Conservation (phyloP, 2,329 filamentous ascomycete species). For the Penicillium sp. region DNA sequence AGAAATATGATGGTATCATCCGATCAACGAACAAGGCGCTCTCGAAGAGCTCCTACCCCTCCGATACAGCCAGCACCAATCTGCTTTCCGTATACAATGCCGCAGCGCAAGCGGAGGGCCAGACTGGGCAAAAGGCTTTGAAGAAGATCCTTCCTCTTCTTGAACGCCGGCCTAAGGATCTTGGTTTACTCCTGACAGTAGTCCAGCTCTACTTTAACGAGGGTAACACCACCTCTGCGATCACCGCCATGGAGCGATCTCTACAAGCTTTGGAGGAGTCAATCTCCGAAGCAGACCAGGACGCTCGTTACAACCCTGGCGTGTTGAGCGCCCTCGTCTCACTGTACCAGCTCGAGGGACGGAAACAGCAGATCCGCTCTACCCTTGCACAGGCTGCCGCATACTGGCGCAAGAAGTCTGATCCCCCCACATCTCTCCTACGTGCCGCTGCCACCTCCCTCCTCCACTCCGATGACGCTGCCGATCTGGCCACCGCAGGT, state of each 20-base stretch:
- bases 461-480: conserved; percentile 70
- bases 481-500: conserved; percentile 71
- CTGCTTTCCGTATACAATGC: conserved; percentile 69
- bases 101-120: conserved; percentile 66
- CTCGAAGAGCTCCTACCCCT: conserved; percentile 52
- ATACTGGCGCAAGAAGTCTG: conserved; percentile 73
- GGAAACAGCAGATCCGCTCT: conserved; percentile 69
- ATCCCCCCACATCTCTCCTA: conserved; percentile 67
- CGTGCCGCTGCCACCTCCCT: conserved; percentile 82
- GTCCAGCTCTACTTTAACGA: conserved; percentile 78
- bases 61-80: conserved; percentile 56
- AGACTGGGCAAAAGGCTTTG: conserved; percentile 68
- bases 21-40: conserved; percentile 58
- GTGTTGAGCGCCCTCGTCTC: conserved; percentile 79
- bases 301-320: conserved; percentile 80
- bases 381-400: conserved; percentile 78
- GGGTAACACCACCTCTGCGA: conserved; percentile 72
- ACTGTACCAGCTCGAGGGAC: conserved; percentile 75
- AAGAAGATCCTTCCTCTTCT: conserved; percentile 70
- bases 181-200: conserved; percentile 78
- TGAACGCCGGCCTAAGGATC: conserved; percentile 74
- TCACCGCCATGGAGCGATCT: conserved; percentile 74
- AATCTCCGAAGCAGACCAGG: conserved; percentile 58
- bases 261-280: conserved; percentile 71
- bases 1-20: conserved; percentile 63